These are phyloP conservation scores for Diaporthe nobilis DNA, from an alignment of 2,329 filamentous ascomycete species.

Conservation along the genomic window DNA sequence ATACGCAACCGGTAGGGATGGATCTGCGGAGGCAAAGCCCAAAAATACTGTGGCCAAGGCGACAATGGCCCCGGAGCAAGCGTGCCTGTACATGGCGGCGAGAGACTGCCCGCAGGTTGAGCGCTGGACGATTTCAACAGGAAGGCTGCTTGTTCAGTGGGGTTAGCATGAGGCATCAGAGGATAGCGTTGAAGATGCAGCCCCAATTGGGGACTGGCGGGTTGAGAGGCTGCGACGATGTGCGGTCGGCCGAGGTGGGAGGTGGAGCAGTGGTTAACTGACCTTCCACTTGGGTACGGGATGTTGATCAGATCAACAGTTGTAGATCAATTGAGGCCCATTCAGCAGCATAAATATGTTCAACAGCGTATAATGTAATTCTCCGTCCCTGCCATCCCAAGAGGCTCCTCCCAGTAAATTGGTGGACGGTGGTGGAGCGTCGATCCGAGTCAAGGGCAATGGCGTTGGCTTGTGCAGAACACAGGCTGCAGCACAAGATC, in stretches of 20 bases:
- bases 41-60: conserved; percentile 44
- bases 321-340: conserved; percentile 35
- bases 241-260: conserved; percentile 12
- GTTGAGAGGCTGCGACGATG: conserved; percentile 6
- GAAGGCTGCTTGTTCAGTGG: neutral
- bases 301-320: conserved; percentile 36
- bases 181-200: neutral
- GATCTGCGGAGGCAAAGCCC: conserved; percentile 46
- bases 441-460: conserved; percentile 26
- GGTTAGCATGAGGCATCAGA: conserved; percentile 16
- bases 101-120: neutral
- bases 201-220: neutral
- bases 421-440: conserved; percentile 30
- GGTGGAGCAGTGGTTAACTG: conserved; percentile 31
- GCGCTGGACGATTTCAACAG: neutral
- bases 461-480: conserved; percentile 12
- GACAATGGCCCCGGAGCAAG: conserved; percentile 40
- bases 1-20: conserved; percentile 55
- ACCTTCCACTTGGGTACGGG: conserved; percentile 33
- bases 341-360: conserved; percentile 35
- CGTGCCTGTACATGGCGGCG: conserved; percentile 28
- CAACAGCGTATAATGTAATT: conserved; percentile 11
- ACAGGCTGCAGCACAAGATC: conserved; percentile 7
- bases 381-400: conserved; percentile 33
- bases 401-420: conserved; percentile 25